Evolutionary conservation across 345 rosid genomes (phyloP).

Genomic region (Cardamine resedifolia): DNA sequence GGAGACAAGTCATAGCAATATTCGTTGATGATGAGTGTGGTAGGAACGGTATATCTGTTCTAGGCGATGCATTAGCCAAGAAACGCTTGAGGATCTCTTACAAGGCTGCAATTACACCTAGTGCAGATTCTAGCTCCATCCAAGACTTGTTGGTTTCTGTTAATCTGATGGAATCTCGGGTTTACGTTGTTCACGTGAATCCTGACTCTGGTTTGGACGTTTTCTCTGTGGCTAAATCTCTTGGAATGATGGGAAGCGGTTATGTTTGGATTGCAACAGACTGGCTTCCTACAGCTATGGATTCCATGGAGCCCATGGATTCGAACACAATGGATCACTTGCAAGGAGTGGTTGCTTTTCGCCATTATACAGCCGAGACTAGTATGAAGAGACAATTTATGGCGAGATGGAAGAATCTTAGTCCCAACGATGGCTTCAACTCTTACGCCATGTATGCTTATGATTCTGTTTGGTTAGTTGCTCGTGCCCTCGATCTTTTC

Average conservation of each 20-base stretch:
- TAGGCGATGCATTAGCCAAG: constrained; percentile 79
- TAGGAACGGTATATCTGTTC: constrained; percentile 65
- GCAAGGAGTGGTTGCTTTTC: constrained; percentile 89
- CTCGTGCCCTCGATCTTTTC: constrained; percentile 71
- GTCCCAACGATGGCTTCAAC: constrained; percentile 44
- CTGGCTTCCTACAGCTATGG: constrained; percentile 83
- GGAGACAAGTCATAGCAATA: constrained; percentile 89
- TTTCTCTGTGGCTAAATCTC: constrained; percentile 69
- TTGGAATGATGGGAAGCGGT: constrained; percentile 65
- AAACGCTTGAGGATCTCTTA: constrained; percentile 68
- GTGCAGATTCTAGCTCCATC: constrained; percentile 48
- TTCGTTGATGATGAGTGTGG: constrained; percentile 95
- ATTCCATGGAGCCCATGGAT: constrained; percentile 51
- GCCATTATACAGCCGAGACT: constrained; percentile 72
- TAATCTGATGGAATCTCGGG: constrained; percentile 82
- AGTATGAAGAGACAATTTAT: constrained; percentile 52
- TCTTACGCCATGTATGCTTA: constrained; percentile 88
- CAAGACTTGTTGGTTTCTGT: constrained; percentile 58
- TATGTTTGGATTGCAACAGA: constrained; percentile 98
- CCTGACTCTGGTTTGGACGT: constrained; percentile 81
- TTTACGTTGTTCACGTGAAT: constrained; percentile 84
- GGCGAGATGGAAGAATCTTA: constrained; percentile 53
- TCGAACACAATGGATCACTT: constrained; percentile 55
- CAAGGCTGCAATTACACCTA: constrained; percentile 75
- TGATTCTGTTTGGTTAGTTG: constrained; percentile 90